Evolutionary conservation across 768 basidiomycete genomes (phyloP).

Genomic region (Leccinum imitatum): DNA sequence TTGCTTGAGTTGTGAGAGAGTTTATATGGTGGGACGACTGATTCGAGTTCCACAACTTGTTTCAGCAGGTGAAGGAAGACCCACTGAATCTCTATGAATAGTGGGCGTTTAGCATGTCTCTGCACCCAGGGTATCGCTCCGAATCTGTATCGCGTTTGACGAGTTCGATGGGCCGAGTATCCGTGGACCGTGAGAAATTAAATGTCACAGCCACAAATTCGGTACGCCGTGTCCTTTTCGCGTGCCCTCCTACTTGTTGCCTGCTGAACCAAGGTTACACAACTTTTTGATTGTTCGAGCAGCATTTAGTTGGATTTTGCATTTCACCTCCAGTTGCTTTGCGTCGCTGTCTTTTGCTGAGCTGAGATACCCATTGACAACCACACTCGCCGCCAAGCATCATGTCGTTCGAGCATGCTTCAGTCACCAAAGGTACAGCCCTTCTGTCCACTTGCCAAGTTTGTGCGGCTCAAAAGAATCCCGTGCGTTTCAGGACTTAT

Average conservation of each 20-base stretch:
- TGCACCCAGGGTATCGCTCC: neutral
- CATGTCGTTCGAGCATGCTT: constrained; percentile 83
- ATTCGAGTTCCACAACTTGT: neutral
- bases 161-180: too few species aligned
- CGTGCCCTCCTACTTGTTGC: neutral
- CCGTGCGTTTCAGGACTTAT: constrained; percentile 60
- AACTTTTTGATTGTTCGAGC: neutral
- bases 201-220: constrained; percentile 12
- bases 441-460: neutral
- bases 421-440: constrained; percentile 75
- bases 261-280: neutral
- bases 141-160: neutral
- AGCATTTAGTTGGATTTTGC: neutral
- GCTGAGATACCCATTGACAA: neutral
- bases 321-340: neutral
- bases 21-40: neutral
- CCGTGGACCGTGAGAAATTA: neutral
- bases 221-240: neutral
- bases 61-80: neutral
- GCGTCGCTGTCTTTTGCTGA: neutral
- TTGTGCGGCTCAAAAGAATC: neutral
- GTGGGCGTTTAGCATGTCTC: neutral
- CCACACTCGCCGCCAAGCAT: neutral
- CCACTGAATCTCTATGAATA: neutral
- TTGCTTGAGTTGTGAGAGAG: constrained; percentile 1